Evolutionary conservation across 2,329 filamentous ascomycete genomes (phyloP).

Genomic region (Alternaria angustiovoidea): DNA sequence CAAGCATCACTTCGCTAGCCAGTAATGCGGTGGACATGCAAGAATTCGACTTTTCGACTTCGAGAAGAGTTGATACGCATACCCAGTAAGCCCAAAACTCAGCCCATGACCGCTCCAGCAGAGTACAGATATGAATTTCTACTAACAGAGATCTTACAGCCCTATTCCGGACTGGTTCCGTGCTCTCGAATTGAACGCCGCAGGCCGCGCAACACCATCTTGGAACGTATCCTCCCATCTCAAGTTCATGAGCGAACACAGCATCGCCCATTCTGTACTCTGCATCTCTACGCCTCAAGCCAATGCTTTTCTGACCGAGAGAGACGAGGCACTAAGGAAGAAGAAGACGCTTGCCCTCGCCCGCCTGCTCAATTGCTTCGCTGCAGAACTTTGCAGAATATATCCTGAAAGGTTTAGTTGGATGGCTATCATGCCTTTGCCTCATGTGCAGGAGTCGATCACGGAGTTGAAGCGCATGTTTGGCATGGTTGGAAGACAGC

Average conservation of each 20-base stretch:
- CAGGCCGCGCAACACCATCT: conserved; percentile 43
- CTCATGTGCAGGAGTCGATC: conserved; percentile 41
- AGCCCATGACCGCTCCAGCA: no score
- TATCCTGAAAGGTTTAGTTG: conserved; percentile 42
- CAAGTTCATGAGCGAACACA: conserved; percentile 41
- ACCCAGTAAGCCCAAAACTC: conserved; percentile 28
- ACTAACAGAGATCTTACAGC: neutral
- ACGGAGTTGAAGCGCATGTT: conserved; percentile 35
- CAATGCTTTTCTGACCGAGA: conserved; percentile 40
- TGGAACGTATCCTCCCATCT: conserved; percentile 44
- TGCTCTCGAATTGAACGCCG: conserved; percentile 42
- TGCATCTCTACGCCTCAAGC: conserved; percentile 48
- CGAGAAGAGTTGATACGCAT: conserved; percentile 47
- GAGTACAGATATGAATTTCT: neutral
- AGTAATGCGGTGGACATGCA: conserved; percentile 5
- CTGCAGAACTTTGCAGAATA: conserved; percentile 31
- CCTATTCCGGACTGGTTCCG: conserved; percentile 48
- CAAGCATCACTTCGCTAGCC: conserved; percentile 37
- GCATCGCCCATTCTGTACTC: conserved; percentile 41
- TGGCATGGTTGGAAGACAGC: conserved; percentile 39
- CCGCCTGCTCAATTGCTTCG: conserved; percentile 47
- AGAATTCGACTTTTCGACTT: conserved; percentile 21
- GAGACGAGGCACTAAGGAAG: conserved; percentile 10
- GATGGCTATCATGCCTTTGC: conserved; percentile 40
- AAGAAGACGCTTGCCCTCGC: conserved; percentile 44